Base-by-base conservation (phyloP, 192 early-diverging fungal species). In the Rhizophagus prolifer region DNA sequence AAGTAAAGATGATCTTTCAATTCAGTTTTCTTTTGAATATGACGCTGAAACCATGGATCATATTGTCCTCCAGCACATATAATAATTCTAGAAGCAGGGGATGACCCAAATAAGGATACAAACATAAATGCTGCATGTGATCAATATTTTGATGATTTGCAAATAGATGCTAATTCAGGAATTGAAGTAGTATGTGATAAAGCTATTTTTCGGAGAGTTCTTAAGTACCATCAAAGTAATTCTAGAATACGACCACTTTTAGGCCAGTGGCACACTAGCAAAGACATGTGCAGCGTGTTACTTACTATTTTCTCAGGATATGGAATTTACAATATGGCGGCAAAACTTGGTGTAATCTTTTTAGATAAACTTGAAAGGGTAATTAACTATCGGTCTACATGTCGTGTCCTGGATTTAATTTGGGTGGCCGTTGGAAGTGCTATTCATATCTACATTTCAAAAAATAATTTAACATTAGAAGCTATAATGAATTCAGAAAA, bases 261-360 rank as follows among this genome's bases (percentile, higher is more conserved):
- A 50, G 54, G 54, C 2, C 23, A 72, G 58, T 58, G 28, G 26
- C 47, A 72, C 28, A 59, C 54, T 6, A 54, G 21, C 3, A 23
- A 34, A 19, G 14, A 21, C 28, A 72, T 72, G 70, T 72, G 70
- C 25, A 58, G 1, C 21, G 13, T 31, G 3, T 28, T 72, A 30
- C 46, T 72, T 21, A 28, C 4, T 6, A 58, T 72, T 9, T 72
- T 72, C 54, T 72, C 54, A 31, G 50, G 13, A 8, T 72, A 72
- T n/a, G 26, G 50, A 0, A 72, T 72, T 63, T 63, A 28, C 31
- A 63, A 63, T 28, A 28, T 63, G 9, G 26, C 54, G 1, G 19
- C 38, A 36, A 68, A 1, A 36, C 34, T 68, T n/a, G 66, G 21
- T 34, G 36, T 68, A 34, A 4, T 13, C 12, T 68, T 36, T 44